phyloP scores from a whole-genome alignment of 495 filamentous ascomycete species.

The Penicillium manginii region DNA sequence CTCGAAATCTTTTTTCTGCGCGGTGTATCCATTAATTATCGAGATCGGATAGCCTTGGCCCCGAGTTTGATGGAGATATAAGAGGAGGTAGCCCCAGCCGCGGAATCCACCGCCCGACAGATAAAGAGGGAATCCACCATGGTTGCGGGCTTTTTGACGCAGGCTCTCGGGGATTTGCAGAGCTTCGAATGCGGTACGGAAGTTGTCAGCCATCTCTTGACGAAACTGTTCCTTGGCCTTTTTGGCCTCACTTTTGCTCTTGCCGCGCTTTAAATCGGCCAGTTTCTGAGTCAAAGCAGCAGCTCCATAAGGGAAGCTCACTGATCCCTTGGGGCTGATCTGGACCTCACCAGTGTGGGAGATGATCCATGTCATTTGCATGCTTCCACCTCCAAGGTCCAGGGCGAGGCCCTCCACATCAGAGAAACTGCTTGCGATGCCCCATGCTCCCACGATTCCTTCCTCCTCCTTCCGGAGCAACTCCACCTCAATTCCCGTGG shows the following conservation, averaged over 20 bases:
- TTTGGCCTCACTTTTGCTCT: constrained; percentile 31
- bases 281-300: constrained; percentile 70
- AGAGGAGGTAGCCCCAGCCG: constrained; percentile 83
- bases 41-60: constrained; percentile 81
- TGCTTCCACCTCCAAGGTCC: constrained; percentile 88
- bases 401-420: constrained; percentile 74
- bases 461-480: constrained; percentile 81
- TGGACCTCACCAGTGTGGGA: constrained; percentile 55
- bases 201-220: constrained; percentile 58
- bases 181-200: constrained; percentile 63
- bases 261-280: constrained; percentile 49
- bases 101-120: constrained; percentile 90
- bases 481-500: constrained; percentile 67
- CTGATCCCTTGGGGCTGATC: constrained; percentile 50
- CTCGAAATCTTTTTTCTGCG: constrained; percentile 61
- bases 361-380: constrained; percentile 85
- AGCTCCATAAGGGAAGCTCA: constrained; percentile 82
- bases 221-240: constrained; percentile 47
- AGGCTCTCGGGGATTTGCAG: constrained; percentile 60
- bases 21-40: constrained; percentile 79
- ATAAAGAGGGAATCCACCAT: constrained; percentile 68
- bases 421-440: constrained; percentile 75
- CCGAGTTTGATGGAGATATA: constrained; percentile 62
- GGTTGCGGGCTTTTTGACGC: constrained; percentile 36
- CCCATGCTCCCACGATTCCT: constrained; percentile 80